Percentiles rank a stretch among this genome's conserved stretches.
phyloP scores from a whole-genome alignment of 306 rosid species.

The Carpinus fangiana region DNA sequence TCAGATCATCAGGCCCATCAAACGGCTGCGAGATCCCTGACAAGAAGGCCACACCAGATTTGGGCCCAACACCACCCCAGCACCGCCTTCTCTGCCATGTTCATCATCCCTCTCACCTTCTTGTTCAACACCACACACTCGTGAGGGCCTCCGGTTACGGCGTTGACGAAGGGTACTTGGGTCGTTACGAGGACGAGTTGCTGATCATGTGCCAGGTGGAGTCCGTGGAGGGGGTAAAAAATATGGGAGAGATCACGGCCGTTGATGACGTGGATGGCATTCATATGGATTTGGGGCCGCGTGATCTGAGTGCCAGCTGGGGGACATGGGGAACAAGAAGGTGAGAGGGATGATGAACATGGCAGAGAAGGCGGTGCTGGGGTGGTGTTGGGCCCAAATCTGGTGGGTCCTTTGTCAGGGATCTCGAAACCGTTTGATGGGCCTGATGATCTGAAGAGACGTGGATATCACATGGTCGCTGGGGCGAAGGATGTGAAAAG shows the following conservation, averaged over 20 bases:
- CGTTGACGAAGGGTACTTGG: slow-evolving; percentile 68
- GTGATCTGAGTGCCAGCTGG: slow-evolving; percentile 82
- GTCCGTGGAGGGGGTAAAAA: slow-evolving; percentile 48
- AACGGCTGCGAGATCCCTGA: slow-evolving; percentile 19
- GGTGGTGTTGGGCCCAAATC: too few species aligned
- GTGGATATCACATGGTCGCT: slow-evolving; percentile 65
- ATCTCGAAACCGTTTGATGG: slow-evolving; percentile 42
- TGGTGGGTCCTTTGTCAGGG: too few species aligned
- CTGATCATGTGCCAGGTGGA: slow-evolving; percentile 73
- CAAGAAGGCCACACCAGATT: too few species aligned
- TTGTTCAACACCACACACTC: slow-evolving; percentile 63
- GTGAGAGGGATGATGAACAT: slow-evolving; percentile 53
- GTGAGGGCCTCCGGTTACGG: slow-evolving; percentile 73
- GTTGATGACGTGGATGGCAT: slow-evolving; percentile 72
- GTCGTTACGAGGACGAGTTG: slow-evolving; percentile 58
- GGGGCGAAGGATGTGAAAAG: slow-evolving; percentile 64
- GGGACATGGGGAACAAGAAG: slow-evolving; percentile 77
- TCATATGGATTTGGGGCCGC: slow-evolving; percentile 68
- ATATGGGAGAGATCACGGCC: slow-evolving; percentile 45
- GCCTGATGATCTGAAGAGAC: slow-evolving; percentile 45
- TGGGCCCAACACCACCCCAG: background rate
- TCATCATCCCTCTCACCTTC: slow-evolving; percentile 56
- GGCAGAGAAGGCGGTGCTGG: slow-evolving; percentile 54
- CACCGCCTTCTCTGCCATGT: slow-evolving; percentile 58
- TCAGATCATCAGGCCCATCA: slow-evolving; percentile 51